Percentiles rank a stretch among this genome's conserved stretches.
Conservation (phyloP, 2,329 filamentous ascomycete species). For the Botrytis fabae region DNA sequence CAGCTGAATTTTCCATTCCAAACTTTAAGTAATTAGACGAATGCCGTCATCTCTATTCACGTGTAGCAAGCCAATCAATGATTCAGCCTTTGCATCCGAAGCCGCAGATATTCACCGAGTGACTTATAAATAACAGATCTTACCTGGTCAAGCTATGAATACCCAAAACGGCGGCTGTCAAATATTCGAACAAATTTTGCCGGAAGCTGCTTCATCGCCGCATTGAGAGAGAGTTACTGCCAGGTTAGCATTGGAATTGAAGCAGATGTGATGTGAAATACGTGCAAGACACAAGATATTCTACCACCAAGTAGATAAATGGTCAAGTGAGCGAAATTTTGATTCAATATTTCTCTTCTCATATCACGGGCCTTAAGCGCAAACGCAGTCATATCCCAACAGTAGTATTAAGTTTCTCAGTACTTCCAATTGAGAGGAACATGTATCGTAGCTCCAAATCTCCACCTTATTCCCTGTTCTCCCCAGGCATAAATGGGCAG, state of each 20-base stretch:
- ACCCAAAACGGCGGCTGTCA: background rate
- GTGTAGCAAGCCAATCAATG: background rate
- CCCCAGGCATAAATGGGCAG: slow-evolving; percentile 18
- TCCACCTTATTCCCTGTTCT: slow-evolving; percentile 12
- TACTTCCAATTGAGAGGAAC: background rate
- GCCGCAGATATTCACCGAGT: background rate
- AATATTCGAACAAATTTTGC: background rate
- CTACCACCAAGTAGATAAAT: background rate
- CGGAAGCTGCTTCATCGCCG: background rate
- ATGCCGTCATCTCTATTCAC: background rate
- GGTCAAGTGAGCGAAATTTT: background rate
- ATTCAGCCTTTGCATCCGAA: background rate
- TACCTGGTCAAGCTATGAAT: background rate
- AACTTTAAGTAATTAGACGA: background rate
- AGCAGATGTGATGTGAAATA: background rate
- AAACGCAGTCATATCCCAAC: background rate
- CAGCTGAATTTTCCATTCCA: background rate
- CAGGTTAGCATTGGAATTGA: background rate
- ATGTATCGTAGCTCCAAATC: background rate
- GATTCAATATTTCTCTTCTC: background rate
- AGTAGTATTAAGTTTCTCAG: background rate
- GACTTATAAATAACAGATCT: background rate
- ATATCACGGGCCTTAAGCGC: background rate
- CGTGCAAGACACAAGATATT: no score
- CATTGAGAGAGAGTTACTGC: background rate